Base-by-base conservation (phyloP, 2,329 filamentous ascomycete genomes). In the Aspergillus ibericus region DNA sequence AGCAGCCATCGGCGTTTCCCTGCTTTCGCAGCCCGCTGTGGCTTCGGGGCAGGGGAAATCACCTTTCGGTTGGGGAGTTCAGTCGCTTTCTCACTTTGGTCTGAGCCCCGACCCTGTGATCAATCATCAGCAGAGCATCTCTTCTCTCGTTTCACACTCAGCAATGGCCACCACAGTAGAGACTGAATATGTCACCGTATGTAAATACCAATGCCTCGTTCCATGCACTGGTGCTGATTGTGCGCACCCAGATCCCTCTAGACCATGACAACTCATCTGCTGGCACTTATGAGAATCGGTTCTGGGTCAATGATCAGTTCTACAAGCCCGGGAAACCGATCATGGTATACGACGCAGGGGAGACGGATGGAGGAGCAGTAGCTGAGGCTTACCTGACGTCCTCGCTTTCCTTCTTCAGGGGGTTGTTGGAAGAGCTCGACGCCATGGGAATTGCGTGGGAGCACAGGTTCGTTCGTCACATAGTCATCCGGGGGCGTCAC, bases 241-340 rank as follows among this genome's bases (percentile, higher is more conserved):
- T n/a, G 13, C n/a, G 25, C 5, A 13, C n/a, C 6, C 36, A 72
- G 71, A 64, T 75, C 12, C 72, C 69, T 5, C 69, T 74, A 51
- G 70, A 75, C 50, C 72, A 75, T 48, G 59, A 66, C 6, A 59
- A 72, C 51, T 49, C 60, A 8, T 67, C 75, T 12, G 76, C 78
- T 58, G 80, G 73, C 16, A 85, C 81, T 1, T 85, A 84, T 66
- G 76, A 76, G 51, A 82, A 85, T 68, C 77, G 82, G 48, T 85
- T 83, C 66, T 84, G 81, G 65, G 81, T 84, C 47, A 82, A 82
- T 61, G 73, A 76, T 5, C 77, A 78, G 0, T 83, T 83, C 68
- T 85, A 84, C 66, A 78, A 81, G 61, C 75, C 82, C 12, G 82
- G 83, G 16, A 82, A 82, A 0, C 83, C 81, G 1, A 75, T 83